Conservation (phyloP, 2,329 filamentous ascomycete genomes). For the Pseudocercospora fijiensis region DNA sequence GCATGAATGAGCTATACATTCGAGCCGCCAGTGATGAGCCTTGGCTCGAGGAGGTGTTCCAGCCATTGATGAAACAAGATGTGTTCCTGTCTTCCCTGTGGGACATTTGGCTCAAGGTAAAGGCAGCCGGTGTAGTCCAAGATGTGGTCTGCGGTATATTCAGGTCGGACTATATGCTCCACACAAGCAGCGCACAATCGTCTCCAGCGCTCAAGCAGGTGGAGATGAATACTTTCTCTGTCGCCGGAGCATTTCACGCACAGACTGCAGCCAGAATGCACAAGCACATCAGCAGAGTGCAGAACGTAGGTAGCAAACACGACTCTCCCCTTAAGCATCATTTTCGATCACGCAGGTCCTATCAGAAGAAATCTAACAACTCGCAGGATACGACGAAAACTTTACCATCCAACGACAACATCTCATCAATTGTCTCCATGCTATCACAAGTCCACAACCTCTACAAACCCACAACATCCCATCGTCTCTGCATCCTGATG, state of each 20-base stretch:
- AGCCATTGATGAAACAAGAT: conserved; percentile 38
- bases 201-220: conserved; percentile 44
- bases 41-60: conserved; percentile 40
- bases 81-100: conserved; percentile 42
- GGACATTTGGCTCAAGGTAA: conserved; percentile 40
- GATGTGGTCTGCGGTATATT: conserved; percentile 42
- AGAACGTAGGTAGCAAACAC: neutral
- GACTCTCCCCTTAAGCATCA: neutral
- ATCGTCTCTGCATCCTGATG: conserved; percentile 42
- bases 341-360: neutral
- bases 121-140: conserved; percentile 36
- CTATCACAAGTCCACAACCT: conserved; percentile 39
- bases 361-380: neutral
- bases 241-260: conserved; percentile 45
- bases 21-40: conserved; percentile 50
- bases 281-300: conserved; percentile 34
- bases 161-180: conserved; percentile 50
- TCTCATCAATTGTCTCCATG: conserved; percentile 35
- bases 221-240: conserved; percentile 49
- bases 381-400: neutral
- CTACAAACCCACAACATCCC: conserved; percentile 32
- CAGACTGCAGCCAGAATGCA: conserved; percentile 46
- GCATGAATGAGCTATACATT: conserved; percentile 56
- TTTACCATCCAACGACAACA: conserved; percentile 34
- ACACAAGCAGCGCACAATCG: conserved; percentile 19